phyloP scores from a whole-genome alignment of 1,139 yeast genomes.

The Hansenula lynferdii region DNA sequence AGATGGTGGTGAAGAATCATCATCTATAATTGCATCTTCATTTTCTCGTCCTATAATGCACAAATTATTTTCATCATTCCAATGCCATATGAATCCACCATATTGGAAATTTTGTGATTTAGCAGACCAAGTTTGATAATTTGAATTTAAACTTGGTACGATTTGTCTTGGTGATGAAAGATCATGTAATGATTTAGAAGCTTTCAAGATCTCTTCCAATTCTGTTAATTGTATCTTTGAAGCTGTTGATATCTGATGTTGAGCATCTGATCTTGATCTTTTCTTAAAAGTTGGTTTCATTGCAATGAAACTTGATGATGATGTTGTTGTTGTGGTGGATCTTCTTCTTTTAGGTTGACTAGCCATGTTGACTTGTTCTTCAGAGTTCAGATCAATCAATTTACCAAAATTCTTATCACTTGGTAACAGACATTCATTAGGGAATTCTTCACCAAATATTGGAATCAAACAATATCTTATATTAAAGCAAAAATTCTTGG shows the following conservation, averaged over 20 bases:
- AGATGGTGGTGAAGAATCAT: slow-evolving; percentile 2
- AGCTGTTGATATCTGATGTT: background rate
- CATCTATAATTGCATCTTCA: slow-evolving; percentile 11
- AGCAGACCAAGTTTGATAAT: no score
- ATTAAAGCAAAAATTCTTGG: slow-evolving; percentile 71
- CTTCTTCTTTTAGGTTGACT: slow-evolving; percentile 14
- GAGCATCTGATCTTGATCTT: slow-evolving; percentile 18
- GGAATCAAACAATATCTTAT: slow-evolving; percentile 78
- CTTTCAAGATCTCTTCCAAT: slow-evolving; percentile 20
- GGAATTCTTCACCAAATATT: slow-evolving; percentile 71
- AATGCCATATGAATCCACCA: slow-evolving; percentile 24
- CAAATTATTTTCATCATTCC: slow-evolving; percentile 18
- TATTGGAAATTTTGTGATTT: slow-evolving; percentile 13
- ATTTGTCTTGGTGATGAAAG: slow-evolving; percentile 10
- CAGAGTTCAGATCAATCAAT: slow-evolving; percentile 32
- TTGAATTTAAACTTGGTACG: background rate
- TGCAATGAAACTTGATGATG: background rate
- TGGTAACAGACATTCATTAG: slow-evolving; percentile 64
- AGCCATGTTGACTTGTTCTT: slow-evolving; percentile 8
- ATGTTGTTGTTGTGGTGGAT: slow-evolving; percentile 3
- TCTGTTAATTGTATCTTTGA: slow-evolving; percentile 7
- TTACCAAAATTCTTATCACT: slow-evolving; percentile 66
- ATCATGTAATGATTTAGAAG: slow-evolving; percentile 23
- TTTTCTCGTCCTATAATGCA: slow-evolving; percentile 17
- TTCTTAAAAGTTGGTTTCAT: background rate